phyloP scores from a whole-genome alignment of 2,329 filamentous ascomycete genomes.

The Botrytis aclada region DNA sequence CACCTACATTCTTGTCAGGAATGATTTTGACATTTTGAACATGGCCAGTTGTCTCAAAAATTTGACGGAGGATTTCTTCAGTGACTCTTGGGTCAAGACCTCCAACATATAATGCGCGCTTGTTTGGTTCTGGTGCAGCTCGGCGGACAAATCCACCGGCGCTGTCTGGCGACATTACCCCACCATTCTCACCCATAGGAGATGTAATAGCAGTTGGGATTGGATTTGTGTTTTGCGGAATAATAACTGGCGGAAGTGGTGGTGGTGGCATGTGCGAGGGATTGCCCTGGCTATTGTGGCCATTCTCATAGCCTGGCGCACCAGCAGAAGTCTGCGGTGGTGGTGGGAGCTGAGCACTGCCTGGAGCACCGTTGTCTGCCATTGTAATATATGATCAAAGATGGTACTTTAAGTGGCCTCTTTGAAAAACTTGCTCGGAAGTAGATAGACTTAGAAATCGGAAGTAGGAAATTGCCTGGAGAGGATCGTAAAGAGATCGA shows the following conservation, averaged over 20 bases:
- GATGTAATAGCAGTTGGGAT: constrained; percentile 91
- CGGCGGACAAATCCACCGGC: constrained; percentile 79
- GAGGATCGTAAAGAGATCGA: constrained; percentile 25
- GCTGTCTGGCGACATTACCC: constrained; percentile 81
- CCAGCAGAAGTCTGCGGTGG: constrained; percentile 66
- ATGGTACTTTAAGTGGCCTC: constrained; percentile 26
- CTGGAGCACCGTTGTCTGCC: constrained; percentile 70
- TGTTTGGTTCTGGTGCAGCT: constrained; percentile 95
- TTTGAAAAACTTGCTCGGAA: constrained; percentile 27
- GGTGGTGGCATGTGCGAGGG: constrained; percentile 83
- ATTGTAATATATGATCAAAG: constrained; percentile 49
- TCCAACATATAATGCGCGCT: constrained; percentile 93
- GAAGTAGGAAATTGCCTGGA: constrained; percentile 26
- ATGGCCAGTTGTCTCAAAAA: constrained; percentile 97
- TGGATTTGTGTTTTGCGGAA: constrained; percentile 93
- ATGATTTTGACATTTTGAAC: constrained; percentile 99
- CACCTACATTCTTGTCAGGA: constrained; percentile 96
- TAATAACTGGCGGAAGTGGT: constrained; percentile 77
- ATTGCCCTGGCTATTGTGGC: constrained; percentile 68
- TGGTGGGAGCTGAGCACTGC: constrained; percentile 64
- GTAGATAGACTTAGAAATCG: constrained; percentile 27
- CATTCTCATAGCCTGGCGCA: constrained; percentile 74
- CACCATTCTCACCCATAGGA: constrained; percentile 65
- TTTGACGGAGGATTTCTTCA: constrained; percentile 93
- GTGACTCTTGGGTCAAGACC: constrained; percentile 93